phyloP scores from a whole-genome alignment of 129 eudicot genomes.

The Tanacetum coccineum region DNA sequence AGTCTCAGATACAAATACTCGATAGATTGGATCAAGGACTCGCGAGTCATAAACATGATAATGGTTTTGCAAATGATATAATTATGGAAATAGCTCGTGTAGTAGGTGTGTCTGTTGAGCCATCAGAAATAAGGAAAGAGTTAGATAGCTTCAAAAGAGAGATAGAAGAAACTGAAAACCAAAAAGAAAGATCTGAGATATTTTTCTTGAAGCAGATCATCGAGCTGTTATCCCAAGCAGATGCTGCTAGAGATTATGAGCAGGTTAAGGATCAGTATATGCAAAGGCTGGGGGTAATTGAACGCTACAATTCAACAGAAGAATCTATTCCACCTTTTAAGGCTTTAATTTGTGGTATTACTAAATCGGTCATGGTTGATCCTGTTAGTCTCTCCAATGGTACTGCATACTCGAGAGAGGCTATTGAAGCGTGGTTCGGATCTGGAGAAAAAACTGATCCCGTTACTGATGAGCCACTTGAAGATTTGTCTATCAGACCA shows the following conservation, averaged over 20 bases:
- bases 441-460: constrained; percentile 59
- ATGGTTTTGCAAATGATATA: constrained; percentile 51
- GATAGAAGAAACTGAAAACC: constrained; percentile 57
- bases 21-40: constrained; percentile 51
- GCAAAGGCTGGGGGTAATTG: constrained; percentile 46
- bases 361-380: constrained; percentile 52
- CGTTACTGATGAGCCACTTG: constrained; percentile 45
- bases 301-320: constrained; percentile 35
- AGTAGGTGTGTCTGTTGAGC: constrained; percentile 52
- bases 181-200: constrained; percentile 64
- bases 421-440: constrained; percentile 52
- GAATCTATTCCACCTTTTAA: constrained; percentile 55
- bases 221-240: constrained; percentile 59
- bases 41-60: constrained; percentile 39
- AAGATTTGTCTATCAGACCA: constrained; percentile 52
- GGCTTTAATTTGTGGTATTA: constrained; percentile 55
- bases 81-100: constrained; percentile 53
- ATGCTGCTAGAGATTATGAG: constrained; percentile 64
- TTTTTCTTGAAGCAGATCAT: constrained; percentile 56
- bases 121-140: constrained; percentile 50
- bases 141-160: constrained; percentile 48
- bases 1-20: constrained; percentile 38
- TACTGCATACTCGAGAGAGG: constrained; percentile 51
- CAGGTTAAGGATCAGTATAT: constrained; percentile 46
- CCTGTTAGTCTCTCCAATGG: constrained; percentile 69